Base-by-base conservation (phyloP, 441 rosid species). In the Raphanus hybrid region DNA sequence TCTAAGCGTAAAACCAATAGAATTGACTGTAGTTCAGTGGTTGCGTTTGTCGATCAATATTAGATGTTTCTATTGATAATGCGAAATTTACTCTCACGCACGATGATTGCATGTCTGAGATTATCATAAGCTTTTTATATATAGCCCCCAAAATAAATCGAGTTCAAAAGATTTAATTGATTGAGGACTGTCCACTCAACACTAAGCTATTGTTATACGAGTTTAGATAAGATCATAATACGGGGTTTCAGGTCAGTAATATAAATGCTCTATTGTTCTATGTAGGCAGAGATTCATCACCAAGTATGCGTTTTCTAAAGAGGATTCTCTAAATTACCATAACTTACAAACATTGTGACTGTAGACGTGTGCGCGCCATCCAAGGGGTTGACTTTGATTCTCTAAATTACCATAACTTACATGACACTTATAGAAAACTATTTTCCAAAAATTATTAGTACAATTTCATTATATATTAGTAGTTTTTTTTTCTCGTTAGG, bases 301-400 rank as follows among this genome's bases (percentile, higher is more conserved):
- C 5, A 8, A 41, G 61, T 29, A 32, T 60, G 68, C 63, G 54
- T 69, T 75, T 61, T 60, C 41, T 66, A 66, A 7, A 11, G 59
- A 69, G 62, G 43, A 50, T 62, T 39, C 23, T 5, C 52, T 63
- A 27, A 41, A 54, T 63, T 52, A 37, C 34, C 45, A 11, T 62
- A 14, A 52, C 3, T 48, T 69, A 8, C 11, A 20, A 52, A 63
- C 52, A 50, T 52, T 52, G 39, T 54, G 39, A 64, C 1, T 70
- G 80, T 64, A 70, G 75, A 76, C 75, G 80, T 76, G 70, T 45
- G 69, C 41, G 69, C 41, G 70, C 65, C 69, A 64, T 64, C 75
- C 70, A 55, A 70, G 39, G 71, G 66, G 62, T 70, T 76, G 80
- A 75, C 74, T 70, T 57, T 58, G n/a, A 58, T 58, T 18, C 11